phyloP scores from a whole-genome alignment of 257 asterid genomes.

The Eucommia ulmoides region DNA sequence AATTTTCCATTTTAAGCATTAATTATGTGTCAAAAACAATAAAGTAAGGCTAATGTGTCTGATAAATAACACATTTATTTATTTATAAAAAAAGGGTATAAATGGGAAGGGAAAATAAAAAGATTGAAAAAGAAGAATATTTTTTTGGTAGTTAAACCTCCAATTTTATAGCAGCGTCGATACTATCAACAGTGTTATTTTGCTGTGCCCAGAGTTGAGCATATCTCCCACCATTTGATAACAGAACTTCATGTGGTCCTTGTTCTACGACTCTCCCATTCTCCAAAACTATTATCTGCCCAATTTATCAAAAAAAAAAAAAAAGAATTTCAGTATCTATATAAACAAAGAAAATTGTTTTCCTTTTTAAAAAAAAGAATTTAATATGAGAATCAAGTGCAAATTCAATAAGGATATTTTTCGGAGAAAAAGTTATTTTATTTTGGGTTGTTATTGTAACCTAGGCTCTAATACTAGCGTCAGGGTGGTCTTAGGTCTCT shows the following conservation, averaged over 20 bases:
- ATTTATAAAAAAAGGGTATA: too few relatives aligned
- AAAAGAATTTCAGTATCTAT: constrained; percentile 1
- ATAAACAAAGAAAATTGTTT: background rate
- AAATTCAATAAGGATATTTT: background rate
- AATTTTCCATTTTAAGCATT: too few relatives aligned
- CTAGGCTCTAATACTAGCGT: too few relatives aligned
- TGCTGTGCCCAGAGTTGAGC: constrained; percentile 96
- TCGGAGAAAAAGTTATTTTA: background rate
- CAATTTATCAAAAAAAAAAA: too few relatives aligned
- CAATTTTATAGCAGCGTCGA: constrained; percentile 58
- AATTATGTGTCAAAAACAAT: too few relatives aligned
- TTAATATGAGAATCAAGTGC: background rate
- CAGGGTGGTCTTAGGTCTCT: too few relatives aligned
- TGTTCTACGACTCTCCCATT: constrained; percentile 89
- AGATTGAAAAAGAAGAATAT: too few relatives aligned
- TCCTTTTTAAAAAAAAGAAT: background rate
- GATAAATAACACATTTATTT: too few relatives aligned
- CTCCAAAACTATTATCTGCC: constrained; percentile 92
- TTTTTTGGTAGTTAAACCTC: constrained; percentile 39
- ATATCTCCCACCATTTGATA: constrained; percentile 70
- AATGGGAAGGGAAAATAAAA: too few relatives aligned
- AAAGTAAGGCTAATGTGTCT: too few relatives aligned
- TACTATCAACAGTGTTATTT: constrained; percentile 61
- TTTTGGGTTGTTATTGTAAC: background rate
- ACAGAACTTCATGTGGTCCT: constrained; percentile 81